Conservation (phyloP, 2,329 filamentous ascomycete genomes). For the Pezicula radicicola region DNA sequence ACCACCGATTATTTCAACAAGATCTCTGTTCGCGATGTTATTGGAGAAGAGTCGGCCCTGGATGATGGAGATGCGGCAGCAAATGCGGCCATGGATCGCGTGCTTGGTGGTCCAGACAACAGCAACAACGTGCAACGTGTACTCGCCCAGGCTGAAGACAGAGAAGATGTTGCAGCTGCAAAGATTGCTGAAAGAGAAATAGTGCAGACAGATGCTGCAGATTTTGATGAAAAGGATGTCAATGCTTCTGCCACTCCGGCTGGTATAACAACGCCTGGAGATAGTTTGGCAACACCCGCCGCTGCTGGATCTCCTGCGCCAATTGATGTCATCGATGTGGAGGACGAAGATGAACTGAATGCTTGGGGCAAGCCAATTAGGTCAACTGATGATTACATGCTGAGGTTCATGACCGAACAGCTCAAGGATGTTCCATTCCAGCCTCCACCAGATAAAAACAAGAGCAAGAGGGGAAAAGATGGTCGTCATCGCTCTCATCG, state of each 20-base stretch:
- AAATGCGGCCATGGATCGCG: constrained; percentile 79
- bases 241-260: constrained; percentile 25
- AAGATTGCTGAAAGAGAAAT: constrained; percentile 86
- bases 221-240: constrained; percentile 68
- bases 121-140: constrained; percentile 63
- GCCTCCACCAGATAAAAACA: constrained; percentile 63
- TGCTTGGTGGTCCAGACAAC: constrained; percentile 60
- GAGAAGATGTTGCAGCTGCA: constrained; percentile 86
- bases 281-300: constrained; percentile 39
- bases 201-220: constrained; percentile 76
- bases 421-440: constrained; percentile 59
- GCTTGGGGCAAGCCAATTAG: constrained; percentile 55
- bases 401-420: constrained; percentile 63
- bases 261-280: constrained; percentile 23
- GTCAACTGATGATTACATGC: constrained; percentile 74
- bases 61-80: constrained; percentile 69
- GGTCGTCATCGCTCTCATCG: constrained; percentile 23
- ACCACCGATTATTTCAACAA: constrained; percentile 95
- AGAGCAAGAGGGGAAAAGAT: constrained; percentile 45
- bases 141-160: constrained; percentile 87
- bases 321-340: constrained; percentile 20
- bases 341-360: constrained; percentile 48
- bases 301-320: constrained; percentile 20
- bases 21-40: constrained; percentile 64
- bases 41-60: constrained; percentile 50